Percentiles rank a stretch among this genome's conserved stretches.
Conservation (phyloP, 495 filamentous ascomycete species). For the Penicillium paxilli region DNA sequence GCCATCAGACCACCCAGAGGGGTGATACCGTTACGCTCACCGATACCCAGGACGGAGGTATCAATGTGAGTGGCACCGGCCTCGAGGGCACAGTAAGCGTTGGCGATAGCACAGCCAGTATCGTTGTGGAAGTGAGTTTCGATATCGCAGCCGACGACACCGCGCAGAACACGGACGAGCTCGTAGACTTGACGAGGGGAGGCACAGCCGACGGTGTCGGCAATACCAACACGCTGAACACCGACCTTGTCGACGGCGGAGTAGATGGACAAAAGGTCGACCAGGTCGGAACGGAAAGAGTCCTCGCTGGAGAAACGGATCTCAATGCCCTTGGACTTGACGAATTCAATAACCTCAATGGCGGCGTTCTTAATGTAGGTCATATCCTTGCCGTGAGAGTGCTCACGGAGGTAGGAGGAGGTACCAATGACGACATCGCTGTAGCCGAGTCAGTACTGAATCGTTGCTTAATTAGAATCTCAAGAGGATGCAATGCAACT, state of each 20-base stretch:
- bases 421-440: conserved; percentile 93
- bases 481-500: conserved; percentile 21
- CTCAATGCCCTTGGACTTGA: conserved; percentile 89
- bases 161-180: conserved; percentile 62
- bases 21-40: conserved; percentile 55
- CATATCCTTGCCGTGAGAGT: conserved; percentile 95
- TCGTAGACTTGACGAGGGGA: conserved; percentile 85
- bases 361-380: conserved; percentile 87
- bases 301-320: conserved; percentile 78
- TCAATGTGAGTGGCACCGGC: conserved; percentile 55
- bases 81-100: conserved; percentile 54
- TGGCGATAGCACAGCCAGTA: conserved; percentile 55
- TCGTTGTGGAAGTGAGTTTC: conserved; percentile 59
- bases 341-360: conserved; percentile 90
- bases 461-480: neutral
- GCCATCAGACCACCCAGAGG: conserved; percentile 56
- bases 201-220: conserved; percentile 80
- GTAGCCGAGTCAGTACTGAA: conserved; percentile 18
- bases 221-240: conserved; percentile 81
- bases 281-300: conserved; percentile 79
- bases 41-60: conserved; percentile 54
- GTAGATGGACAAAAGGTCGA: conserved; percentile 77
- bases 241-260: conserved; percentile 76
- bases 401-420: conserved; percentile 84
- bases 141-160: conserved; percentile 53